A percentile compares a stretch with the other conserved stretches of the same genome.
Conservation (phyloP, 2,329 filamentous ascomycete species). For the Trichophyton equinum region DNA sequence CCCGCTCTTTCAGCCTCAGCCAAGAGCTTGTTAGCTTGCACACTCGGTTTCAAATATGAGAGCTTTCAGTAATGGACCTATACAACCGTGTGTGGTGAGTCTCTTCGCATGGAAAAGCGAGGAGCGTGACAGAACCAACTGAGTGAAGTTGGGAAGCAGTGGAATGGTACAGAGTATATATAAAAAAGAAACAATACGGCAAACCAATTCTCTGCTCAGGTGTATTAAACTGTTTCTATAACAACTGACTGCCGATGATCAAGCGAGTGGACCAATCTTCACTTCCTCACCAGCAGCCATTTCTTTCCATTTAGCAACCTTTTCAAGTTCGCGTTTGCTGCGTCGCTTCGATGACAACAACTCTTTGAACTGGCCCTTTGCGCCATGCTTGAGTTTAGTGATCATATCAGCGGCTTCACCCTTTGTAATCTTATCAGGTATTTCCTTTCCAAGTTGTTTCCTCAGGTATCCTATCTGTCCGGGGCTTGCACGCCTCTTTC, state of each 20-base stretch:
- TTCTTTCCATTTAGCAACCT: conserved; percentile 18
- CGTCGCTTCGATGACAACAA: conserved; percentile 44
- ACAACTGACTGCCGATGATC: not conserved
- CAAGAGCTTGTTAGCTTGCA: no score
- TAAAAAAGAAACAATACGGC: no score
- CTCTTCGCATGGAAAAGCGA: no score
- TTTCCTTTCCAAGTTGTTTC: conserved; percentile 35
- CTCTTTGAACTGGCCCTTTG: conserved; percentile 48
- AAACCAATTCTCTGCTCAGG: no score
- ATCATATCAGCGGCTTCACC: conserved; percentile 81
- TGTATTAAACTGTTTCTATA: not conserved
- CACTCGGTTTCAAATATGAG: no score
- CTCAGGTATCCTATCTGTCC: conserved; percentile 37
- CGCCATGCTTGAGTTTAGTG: conserved; percentile 75
- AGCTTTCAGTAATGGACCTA: no score
- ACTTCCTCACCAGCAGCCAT: conserved; percentile 28
- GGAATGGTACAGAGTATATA: no score
- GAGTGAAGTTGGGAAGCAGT: no score
- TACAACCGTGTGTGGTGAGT: no score
- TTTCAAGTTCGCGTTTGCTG: conserved; percentile 27
- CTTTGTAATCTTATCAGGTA: conserved; percentile 52
- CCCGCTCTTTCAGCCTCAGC: no score
- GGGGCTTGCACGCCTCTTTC: conserved; percentile 48
- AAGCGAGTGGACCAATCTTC: conserved; percentile 34
- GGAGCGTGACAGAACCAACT: no score